Evolutionary conservation across 768 basidiomycete species (phyloP).

Genomic region (Rhodotorula diobovata): DNA sequence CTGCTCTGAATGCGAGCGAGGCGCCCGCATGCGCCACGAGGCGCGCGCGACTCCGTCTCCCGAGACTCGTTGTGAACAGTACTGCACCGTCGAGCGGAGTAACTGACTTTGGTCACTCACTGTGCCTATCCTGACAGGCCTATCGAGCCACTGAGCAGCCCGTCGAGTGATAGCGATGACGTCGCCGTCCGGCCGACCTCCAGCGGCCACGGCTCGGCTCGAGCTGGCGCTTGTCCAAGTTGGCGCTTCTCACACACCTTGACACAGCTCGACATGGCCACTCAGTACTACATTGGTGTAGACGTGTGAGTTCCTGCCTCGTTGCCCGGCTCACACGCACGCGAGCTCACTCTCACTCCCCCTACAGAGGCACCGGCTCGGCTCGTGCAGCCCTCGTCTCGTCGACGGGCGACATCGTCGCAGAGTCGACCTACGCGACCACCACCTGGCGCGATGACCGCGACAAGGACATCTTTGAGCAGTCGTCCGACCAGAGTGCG

Average conservation of each 20-base stretch:
- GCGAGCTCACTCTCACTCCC: background rate
- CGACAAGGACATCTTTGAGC: slow-evolving; percentile 93
- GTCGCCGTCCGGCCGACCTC: background rate
- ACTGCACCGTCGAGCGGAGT: too few relatives aligned
- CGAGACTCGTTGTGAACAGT: too few relatives aligned
- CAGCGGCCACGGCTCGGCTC: background rate
- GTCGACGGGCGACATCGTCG: slow-evolving; percentile 52
- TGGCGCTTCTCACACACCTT: background rate
- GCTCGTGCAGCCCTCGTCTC: slow-evolving; percentile 79
- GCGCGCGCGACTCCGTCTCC: too few relatives aligned
- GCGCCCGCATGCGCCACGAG: too few relatives aligned
- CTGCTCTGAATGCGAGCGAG: too few relatives aligned
- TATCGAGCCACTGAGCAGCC: too few relatives aligned
- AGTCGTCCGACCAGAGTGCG: slow-evolving; percentile 89
- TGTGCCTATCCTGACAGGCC: too few relatives aligned
- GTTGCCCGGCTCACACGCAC: too few relatives aligned
- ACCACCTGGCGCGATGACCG: slow-evolving; percentile 74
- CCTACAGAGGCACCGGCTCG: slow-evolving; percentile 79
- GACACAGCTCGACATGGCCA: background rate
- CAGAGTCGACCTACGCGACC: slow-evolving; percentile 76
- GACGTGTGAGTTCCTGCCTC: slow-evolving; percentile 49
- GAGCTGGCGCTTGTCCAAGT: background rate
- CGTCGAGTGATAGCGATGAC: background rate
- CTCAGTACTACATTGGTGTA: slow-evolving; percentile 51
- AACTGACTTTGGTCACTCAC: too few relatives aligned